phyloP scores from a whole-genome alignment of 129 eudicot species.

The Daucus carota region DH1_v3.0 NC_030388.2:2467501-2468000 shows the following conservation, averaged over 20 bases:
- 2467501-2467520: conserved; percentile 43
- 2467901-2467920: conserved; percentile 97
- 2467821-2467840: conserved; percentile 64
- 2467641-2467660: conserved; percentile 77
- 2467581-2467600: conserved; percentile 83
- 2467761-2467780: conserved; percentile 59
- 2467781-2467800: conserved; percentile 64
- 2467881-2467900: conserved; percentile 84
- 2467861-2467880: conserved; percentile 64
- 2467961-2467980: conserved; percentile 62
- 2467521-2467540: conserved; percentile 46
- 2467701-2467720: conserved; percentile 82
- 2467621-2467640: conserved; percentile 63
- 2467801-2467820: conserved; percentile 67
- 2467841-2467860: conserved; percentile 71
- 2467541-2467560: conserved; percentile 58
- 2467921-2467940: conserved; percentile 69
- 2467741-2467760: conserved; percentile 97
- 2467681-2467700: conserved; percentile 59
- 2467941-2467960: conserved; percentile 61
- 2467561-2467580: conserved; percentile 60
- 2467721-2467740: conserved; percentile 76
- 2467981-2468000: conserved; percentile 46
- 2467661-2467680: conserved; percentile 66
- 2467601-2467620: conserved; percentile 88